Conservation (phyloP, 225 moss, liverwort and hornwort genomes). For the Lunularia cruciata region DNA sequence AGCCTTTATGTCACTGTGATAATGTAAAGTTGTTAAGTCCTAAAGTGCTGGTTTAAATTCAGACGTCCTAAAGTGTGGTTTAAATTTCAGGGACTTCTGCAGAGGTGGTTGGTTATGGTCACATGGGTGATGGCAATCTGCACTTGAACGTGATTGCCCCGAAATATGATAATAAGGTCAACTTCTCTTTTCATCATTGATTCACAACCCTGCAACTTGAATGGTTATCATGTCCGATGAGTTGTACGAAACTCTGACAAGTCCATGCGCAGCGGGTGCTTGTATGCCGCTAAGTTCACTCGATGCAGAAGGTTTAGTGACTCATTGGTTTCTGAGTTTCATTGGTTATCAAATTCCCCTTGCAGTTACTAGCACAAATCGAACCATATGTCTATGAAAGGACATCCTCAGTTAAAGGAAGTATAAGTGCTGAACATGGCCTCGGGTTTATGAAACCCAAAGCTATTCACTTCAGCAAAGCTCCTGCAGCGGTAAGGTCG, state of each 20-base stretch:
- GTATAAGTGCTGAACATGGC: constrained; percentile 98
- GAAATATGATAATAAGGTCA: constrained; percentile 68
- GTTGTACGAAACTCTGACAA: not conserved
- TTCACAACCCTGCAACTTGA: no score
- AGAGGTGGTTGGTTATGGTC: constrained; percentile 70
- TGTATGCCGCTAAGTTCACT: not conserved
- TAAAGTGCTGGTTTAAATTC: no score
- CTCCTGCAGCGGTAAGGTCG: constrained; percentile 64
- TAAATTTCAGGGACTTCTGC: constrained; percentile 55
- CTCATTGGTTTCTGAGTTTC: not conserved
- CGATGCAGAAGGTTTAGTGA: not conserved
- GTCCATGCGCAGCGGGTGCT: not conserved
- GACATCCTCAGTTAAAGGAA: constrained; percentile 82
- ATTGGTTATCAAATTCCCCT: not conserved
- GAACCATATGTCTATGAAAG: constrained; percentile 94
- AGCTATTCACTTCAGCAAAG: constrained; percentile 90
- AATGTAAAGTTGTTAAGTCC: no score
- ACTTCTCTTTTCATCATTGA: not conserved
- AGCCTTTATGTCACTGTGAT: no score
- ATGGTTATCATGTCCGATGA: not conserved
- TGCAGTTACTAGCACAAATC: constrained; percentile 70
- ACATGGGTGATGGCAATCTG: constrained; percentile 95
- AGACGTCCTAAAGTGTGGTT: no score
- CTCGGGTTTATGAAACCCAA: constrained; percentile 83
- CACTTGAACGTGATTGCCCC: constrained; percentile 88